Evolutionary conservation across 2,329 filamentous ascomycete genomes (phyloP).

Genomic region (Aspergillus sergii): DNA sequence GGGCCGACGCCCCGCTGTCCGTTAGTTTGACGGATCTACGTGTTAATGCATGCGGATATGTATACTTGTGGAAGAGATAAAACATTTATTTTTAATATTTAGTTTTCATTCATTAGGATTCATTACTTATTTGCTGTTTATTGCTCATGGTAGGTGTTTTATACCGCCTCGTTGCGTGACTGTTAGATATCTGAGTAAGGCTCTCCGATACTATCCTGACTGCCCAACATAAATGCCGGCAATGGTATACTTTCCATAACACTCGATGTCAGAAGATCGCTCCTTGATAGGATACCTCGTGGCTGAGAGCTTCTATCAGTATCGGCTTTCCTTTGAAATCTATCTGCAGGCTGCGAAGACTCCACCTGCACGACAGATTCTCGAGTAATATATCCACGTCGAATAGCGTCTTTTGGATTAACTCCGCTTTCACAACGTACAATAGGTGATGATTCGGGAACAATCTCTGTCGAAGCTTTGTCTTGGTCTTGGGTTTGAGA

Average conservation of each 20-base stretch:
- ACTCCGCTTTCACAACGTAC: constrained; percentile 20
- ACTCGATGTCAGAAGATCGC: constrained; percentile 44
- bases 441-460: constrained; percentile 45
- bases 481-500: constrained; percentile 23
- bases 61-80: not conserved
- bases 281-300: constrained; percentile 32
- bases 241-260: constrained; percentile 48
- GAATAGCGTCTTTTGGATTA: constrained; percentile 11
- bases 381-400: constrained; percentile 23
- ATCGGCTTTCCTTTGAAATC: constrained; percentile 16
- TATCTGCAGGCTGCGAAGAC: constrained; percentile 43
- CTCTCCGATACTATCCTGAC: constrained; percentile 42
- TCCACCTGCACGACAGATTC: constrained; percentile 42
- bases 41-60: not conserved
- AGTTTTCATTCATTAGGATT: not conserved
- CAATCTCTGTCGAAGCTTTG: constrained; percentile 33
- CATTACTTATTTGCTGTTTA: not conserved
- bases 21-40: not conserved
- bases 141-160: not conserved
- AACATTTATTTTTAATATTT: not conserved
- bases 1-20: constrained; percentile 32
- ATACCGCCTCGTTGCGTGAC: not conserved
- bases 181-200: constrained; percentile 33
- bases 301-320: constrained; percentile 17
- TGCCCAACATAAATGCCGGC: constrained; percentile 42